Conservation (phyloP, 495 filamentous ascomycete genomes). For the Chaetomium cochliodes region DNA sequence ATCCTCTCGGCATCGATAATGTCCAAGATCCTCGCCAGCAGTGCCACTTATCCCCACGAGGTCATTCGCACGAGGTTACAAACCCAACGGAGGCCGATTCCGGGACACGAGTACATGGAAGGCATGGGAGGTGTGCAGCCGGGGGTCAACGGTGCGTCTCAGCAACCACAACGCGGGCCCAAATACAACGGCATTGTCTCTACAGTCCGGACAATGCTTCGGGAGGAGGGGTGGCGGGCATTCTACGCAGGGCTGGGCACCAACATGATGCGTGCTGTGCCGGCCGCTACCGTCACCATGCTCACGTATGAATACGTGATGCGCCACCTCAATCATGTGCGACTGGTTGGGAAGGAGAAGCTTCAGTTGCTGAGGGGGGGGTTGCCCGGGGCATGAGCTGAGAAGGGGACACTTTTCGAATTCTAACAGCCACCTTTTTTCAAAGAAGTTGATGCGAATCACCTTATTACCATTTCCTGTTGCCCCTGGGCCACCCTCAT, state of each 20-base stretch:
- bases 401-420: neutral
- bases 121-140: slow-evolving; percentile 47
- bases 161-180: slow-evolving; percentile 34
- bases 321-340: slow-evolving; percentile 47
- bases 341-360: slow-evolving; percentile 37
- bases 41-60: slow-evolving; percentile 95
- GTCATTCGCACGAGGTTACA: slow-evolving; percentile 88
- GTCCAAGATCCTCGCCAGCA: slow-evolving; percentile 92
- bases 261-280: slow-evolving; percentile 93
- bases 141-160: slow-evolving; percentile 4
- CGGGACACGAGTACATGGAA: slow-evolving; percentile 61
- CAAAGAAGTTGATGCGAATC: slow-evolving; percentile 5
- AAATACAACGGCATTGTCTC: slow-evolving; percentile 80
- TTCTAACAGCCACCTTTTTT: neutral
- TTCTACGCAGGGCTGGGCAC: slow-evolving; percentile 98
- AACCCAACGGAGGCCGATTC: slow-evolving; percentile 70
- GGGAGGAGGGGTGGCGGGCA: slow-evolving; percentile 92
- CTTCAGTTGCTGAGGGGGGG: slow-evolving; percentile 19
- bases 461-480: neutral
- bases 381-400: slow-evolving; percentile 4
- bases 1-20: slow-evolving; percentile 87
- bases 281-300: slow-evolving; percentile 94
- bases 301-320: slow-evolving; percentile 91
- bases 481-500: neutral
- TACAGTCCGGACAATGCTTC: slow-evolving; percentile 78